phyloP scores from a whole-genome alignment of 129 eudicot species.

The Solidago caesia region DNA sequence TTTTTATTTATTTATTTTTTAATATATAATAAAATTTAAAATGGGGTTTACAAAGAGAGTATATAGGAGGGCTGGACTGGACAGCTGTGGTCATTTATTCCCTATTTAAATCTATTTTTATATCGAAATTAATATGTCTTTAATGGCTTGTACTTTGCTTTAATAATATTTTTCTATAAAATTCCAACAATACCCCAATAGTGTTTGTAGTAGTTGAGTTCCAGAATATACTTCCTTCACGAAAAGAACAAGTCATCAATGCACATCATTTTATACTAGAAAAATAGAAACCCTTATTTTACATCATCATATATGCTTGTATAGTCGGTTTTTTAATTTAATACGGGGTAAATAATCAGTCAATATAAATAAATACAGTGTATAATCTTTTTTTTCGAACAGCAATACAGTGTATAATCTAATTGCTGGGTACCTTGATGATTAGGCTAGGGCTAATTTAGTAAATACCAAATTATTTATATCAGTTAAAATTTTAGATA shows the following conservation, averaged over 20 bases:
- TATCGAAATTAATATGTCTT: constrained; percentile 27
- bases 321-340: neutral
- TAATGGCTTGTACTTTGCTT: constrained; percentile 33
- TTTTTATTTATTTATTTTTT: no score
- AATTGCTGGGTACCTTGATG: no score
- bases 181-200: constrained; percentile 12
- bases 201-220: constrained; percentile 35
- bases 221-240: constrained; percentile 26
- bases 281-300: neutral
- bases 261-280: constrained; percentile 20
- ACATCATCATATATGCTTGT: neutral
- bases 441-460: no score
- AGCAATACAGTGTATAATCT: no score
- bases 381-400: no score
- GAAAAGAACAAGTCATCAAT: constrained; percentile 30
- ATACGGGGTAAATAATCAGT: neutral
- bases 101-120: constrained; percentile 31
- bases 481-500: no score
- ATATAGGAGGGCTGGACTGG: constrained; percentile 23
- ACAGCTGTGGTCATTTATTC: constrained; percentile 40
- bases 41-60: constrained; percentile 17
- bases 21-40: no score
- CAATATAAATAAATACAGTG: no score
- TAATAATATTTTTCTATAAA: constrained; percentile 19
- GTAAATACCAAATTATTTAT: no score